Evolutionary conservation across 2,329 filamentous ascomycete genomes (phyloP).

Genomic region (Monascus ruber): DNA sequence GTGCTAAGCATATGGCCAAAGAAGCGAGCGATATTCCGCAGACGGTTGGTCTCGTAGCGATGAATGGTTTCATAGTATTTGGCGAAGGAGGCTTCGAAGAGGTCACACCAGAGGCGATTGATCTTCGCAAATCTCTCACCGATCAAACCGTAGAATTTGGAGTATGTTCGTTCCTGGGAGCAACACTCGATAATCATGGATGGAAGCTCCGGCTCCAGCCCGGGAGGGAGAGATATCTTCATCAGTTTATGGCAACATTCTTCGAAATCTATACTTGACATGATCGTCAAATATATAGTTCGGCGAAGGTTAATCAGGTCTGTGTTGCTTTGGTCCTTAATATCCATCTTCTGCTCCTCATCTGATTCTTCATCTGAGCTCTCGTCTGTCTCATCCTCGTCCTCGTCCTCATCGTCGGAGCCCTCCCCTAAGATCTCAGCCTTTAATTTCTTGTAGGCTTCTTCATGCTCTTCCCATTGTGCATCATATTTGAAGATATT

Average conservation of each 20-base stretch:
- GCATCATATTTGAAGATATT: conserved; percentile 95
- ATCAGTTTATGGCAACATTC: conserved; percentile 96
- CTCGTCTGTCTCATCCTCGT: conserved; percentile 46
- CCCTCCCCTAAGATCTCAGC: conserved; percentile 88
- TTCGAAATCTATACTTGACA: conserved; percentile 91
- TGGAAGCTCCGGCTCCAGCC: conserved; percentile 78
- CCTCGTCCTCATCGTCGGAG: conserved; percentile 69
- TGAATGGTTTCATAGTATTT: conserved; percentile 98
- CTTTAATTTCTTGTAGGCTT: conserved; percentile 78
- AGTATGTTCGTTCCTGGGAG: conserved; percentile 91
- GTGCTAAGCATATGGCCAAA: conserved; percentile 84
- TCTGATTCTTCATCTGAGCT: conserved; percentile 62
- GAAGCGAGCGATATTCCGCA: conserved; percentile 89
- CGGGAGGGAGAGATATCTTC: conserved; percentile 77
- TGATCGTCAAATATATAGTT: conserved; percentile 95
- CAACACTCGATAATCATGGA: conserved; percentile 98
- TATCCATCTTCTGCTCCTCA: conserved; percentile 72
- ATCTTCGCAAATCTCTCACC: conserved; percentile 93
- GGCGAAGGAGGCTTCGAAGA: conserved; percentile 81
- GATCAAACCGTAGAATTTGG: conserved; percentile 92
- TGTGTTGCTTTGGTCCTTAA: conserved; percentile 95
- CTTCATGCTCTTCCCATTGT: conserved; percentile 83
- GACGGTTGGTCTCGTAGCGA: conserved; percentile 86
- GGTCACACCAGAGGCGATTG: conserved; percentile 84
- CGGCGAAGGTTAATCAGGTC: conserved; percentile 86